A percentile compares a stretch with the other conserved stretches of the same genome.
These are phyloP conservation scores for Lippia alba DNA, from an alignment of 305 asterid genomes.

Conservation along the genomic window DNA sequence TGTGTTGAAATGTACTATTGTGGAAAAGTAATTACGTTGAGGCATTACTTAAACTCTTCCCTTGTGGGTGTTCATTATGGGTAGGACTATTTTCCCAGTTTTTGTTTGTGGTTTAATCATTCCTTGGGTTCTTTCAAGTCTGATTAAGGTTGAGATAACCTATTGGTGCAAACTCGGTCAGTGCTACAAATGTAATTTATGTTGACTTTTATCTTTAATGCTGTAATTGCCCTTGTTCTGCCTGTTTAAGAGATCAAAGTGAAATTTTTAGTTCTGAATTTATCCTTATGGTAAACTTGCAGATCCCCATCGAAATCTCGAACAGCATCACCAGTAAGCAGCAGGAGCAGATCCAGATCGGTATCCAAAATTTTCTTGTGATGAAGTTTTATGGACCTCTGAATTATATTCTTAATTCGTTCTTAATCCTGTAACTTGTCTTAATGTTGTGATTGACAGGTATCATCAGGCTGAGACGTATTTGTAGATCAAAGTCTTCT, in stretches of 20 bases:
- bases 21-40: too few relatives aligned
- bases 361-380: constrained; percentile 35
- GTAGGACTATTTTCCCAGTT: background rate
- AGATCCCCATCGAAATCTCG: constrained; percentile 58
- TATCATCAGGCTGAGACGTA: constrained; percentile 43
- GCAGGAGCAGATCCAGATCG: constrained; percentile 45
- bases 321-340: constrained; percentile 49
- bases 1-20: background rate
- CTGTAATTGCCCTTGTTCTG: background rate
- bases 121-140: background rate
- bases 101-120: background rate
- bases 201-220: background rate
- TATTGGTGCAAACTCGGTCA: background rate
- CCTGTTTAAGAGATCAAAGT: background rate
- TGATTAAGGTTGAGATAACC: background rate
- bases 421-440: background rate
- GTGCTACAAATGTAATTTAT: background rate
- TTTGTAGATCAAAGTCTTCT: constrained; percentile 8
- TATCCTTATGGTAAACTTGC: constrained; percentile 45
- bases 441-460: constrained; percentile 40
- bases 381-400: background rate
- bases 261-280: constrained; percentile 20
- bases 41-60: too few relatives aligned
- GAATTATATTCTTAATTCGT: background rate
- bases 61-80: background rate